Base-by-base conservation (phyloP, 2,329 filamentous ascomycete genomes). In the Eutypella sp. region DNA sequence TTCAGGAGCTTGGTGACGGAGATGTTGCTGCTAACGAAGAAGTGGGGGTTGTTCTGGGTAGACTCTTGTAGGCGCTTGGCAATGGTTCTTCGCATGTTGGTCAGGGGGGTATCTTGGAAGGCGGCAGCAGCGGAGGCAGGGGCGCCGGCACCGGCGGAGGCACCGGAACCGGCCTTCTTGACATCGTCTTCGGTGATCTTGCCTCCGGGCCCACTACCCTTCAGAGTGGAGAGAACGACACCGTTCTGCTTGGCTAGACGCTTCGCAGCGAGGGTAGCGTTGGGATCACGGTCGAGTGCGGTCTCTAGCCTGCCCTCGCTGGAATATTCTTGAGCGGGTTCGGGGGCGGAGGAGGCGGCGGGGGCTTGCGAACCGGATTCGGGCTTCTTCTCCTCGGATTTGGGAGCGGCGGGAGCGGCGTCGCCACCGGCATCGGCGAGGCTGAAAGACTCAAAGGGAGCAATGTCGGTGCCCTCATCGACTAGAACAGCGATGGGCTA, bases 11-110 rank as follows among this genome's bases (percentile, higher is more conserved):
- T 97, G 69, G 78, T 81, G 54, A 99, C 93, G 47, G 92, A 97
- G 65, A 99, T 81, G 58, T 82, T 83, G 61, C 89, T 86, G 60
- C 89, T 89, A 62, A 99, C 92, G 67, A 92, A 99, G 82, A 95
- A 99, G 80, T 97, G 93, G 50, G 93, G 93, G 80, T 96, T 97
- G 72, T 92, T 85, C 70, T 87, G 82, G 69, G 89, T 80, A 37
- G 92, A 97, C 74, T 96, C 80, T 63, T 85, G 84, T 49, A 99
- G 87, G 59, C 93, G 89, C 70, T 74, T 83, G 69, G 93, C 93
- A 68, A 99, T 99, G 57, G 88, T 91, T 83, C 96, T 97, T 77
- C 93, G 91, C 93, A 99, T 99, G 67, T 87, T 86, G 62, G 79
- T 86, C 58, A 91, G 81, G 53, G 90, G 88, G 51, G 81, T 81